Conservation (phyloP, 2,329 filamentous ascomycete species). For the Pseudocercospora cruenta region DNA sequence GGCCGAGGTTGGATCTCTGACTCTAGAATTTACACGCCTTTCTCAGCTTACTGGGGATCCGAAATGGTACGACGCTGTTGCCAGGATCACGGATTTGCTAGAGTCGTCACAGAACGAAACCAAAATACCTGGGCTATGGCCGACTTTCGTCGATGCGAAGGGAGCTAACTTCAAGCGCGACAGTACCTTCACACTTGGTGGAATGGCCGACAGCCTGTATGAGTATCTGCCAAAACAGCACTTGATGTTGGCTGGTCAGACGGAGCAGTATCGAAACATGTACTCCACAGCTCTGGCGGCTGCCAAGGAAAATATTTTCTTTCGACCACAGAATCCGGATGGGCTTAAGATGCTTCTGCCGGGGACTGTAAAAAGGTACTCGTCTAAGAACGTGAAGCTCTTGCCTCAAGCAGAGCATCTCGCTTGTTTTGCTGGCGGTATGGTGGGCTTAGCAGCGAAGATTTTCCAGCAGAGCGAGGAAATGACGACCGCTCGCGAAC, state of each 20-base stretch:
- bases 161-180: constrained; percentile 40
- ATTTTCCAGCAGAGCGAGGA: constrained; percentile 61
- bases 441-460: constrained; percentile 67
- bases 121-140: constrained; percentile 66
- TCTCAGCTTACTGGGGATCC: constrained; percentile 64
- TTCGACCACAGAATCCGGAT: constrained; percentile 48
- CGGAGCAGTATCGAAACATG: constrained; percentile 48
- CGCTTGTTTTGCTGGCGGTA: constrained; percentile 72
- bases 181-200: constrained; percentile 39
- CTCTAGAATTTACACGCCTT: constrained; percentile 66
- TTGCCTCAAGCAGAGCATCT: constrained; percentile 43
- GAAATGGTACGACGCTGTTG: constrained; percentile 65
- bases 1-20: constrained; percentile 62
- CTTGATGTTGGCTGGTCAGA: constrained; percentile 35
- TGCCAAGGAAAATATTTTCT: constrained; percentile 52
- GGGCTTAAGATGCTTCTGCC: constrained; percentile 36
- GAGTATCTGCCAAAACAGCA: constrained; percentile 40
- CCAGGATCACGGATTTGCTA: constrained; percentile 61
- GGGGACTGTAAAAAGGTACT: constrained; percentile 25
- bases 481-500: constrained; percentile 59
- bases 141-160: constrained; percentile 55
- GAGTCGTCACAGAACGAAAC: constrained; percentile 59
- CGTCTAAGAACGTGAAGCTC: constrained; percentile 20
- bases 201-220: constrained; percentile 42
- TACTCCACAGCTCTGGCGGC: constrained; percentile 53